These are phyloP conservation scores for Lentinula raphanica DNA, from an alignment of 768 basidiomycete species.

Conservation along the genomic window DNA sequence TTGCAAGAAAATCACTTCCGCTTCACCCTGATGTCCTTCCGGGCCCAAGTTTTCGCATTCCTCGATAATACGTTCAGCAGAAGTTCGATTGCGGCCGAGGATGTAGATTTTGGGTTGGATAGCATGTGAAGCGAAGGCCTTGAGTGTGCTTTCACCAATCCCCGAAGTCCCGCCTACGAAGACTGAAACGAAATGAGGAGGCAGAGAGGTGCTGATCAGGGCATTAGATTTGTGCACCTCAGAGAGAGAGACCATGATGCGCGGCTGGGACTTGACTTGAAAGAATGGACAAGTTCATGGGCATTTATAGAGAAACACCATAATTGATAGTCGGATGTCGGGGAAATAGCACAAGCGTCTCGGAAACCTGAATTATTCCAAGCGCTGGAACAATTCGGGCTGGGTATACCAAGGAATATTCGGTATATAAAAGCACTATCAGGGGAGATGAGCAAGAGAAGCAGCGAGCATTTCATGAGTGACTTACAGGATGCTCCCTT, in stretches of 20 bases:
- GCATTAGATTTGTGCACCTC: neutral
- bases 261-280: neutral
- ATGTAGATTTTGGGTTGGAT: neutral
- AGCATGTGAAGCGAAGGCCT: neutral
- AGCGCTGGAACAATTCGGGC: no score
- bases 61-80: neutral
- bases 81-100: neutral
- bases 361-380: no score
- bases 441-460: no score
- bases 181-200: neutral
- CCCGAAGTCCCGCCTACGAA: neutral
- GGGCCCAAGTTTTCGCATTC: neutral
- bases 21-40: neutral
- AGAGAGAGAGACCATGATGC: neutral
- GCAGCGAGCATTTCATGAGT: no score
- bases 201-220: neutral
- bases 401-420: no score
- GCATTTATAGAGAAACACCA: neutral
- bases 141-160: neutral
- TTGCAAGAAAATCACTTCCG: neutral
- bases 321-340: neutral
- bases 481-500: no score
- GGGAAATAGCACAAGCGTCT: no score
- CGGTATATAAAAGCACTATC: no score
- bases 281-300: neutral